Base-by-base conservation (phyloP, 176 grass and related monocot species). In the Lolium perenne region DNA sequence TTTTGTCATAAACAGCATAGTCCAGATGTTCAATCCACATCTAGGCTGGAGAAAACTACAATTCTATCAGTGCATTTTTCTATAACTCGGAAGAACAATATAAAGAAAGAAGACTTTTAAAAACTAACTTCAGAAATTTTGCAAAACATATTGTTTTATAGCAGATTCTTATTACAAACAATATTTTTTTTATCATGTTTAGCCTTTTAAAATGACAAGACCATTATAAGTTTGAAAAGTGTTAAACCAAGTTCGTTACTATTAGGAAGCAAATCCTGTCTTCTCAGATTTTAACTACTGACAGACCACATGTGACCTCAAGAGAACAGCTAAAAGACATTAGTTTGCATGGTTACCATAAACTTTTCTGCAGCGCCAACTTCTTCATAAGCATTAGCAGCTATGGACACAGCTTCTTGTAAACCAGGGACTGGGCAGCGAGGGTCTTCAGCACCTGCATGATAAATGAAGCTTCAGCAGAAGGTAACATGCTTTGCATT, bases 351-450 rank as follows among this genome's bases (percentile, higher is more conserved):
- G 41, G 6, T 66, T 93, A 96, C 94, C 94, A 51, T 92, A 78
- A 96, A 93, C 62, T 93, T 96, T 21, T 90, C 85, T 0, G 62
- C 18, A 81, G 25, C 90, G 32, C 79, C 74, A 81, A 25, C 69
- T 70, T 86, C 62, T 43, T 71, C 32, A 56, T 89, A 95, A 80
- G 78, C 83, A 86, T 89, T 54, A 54, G 80, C 40, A 82, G 90
- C 67, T 87, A 26, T 89, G 41, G 82, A 79, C 61, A 12, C 53
- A 72, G 82, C 57, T 84, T 57, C 62, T 84, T 91, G 58, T 78
- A 98, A 61, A 79, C 94, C 96, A 82, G 38, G 17, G 60, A 95
- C 51, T 71, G 96, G 96, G 41, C 96, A 98, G 1, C 96, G 90
- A 48, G 45, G 90, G 83, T 98, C 96, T 56, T 95, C 76, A 21